Conservation (phyloP, 257 asterid species). For the Forsythia viridissima region DNA sequence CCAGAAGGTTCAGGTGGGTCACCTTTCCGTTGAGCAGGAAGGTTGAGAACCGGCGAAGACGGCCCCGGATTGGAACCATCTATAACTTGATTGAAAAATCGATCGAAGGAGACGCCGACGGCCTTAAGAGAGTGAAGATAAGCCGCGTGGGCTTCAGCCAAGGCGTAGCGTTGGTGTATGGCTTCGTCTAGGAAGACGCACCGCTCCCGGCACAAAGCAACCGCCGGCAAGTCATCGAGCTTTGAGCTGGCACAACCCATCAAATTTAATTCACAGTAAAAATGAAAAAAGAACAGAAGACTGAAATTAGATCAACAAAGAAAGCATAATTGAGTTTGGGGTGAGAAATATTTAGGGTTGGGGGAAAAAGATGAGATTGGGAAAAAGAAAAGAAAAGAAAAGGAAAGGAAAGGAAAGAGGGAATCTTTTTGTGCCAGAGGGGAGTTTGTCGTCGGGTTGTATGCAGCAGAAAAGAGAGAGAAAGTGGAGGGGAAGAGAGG, state of each 20-base stretch:
- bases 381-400: constrained; percentile 27
- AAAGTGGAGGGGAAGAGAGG: constrained; percentile 15
- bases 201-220: constrained; percentile 78
- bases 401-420: constrained; percentile 20
- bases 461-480: constrained; percentile 28
- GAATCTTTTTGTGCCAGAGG: constrained; percentile 55
- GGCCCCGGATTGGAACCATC: constrained; percentile 28
- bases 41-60: constrained; percentile 63
- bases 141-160: constrained; percentile 81
- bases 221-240: constrained; percentile 90
- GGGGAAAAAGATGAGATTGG: constrained; percentile 35
- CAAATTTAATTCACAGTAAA: not conserved
- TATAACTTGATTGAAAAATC: constrained; percentile 68
- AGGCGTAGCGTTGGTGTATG: constrained; percentile 69
- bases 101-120: constrained; percentile 65
- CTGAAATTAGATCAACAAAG: not conserved
- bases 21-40: constrained; percentile 56
- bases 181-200: constrained; percentile 83
- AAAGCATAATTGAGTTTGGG: constrained; percentile 17
- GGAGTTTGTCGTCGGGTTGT: constrained; percentile 51
- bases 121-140: constrained; percentile 70
- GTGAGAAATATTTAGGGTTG: constrained; percentile 17
- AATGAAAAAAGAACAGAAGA: not conserved
- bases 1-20: constrained; percentile 43
- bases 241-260: constrained; percentile 93